Conservation (phyloP, 805 yeast genomes). For the Lipomyces yamanashiensis region DNA sequence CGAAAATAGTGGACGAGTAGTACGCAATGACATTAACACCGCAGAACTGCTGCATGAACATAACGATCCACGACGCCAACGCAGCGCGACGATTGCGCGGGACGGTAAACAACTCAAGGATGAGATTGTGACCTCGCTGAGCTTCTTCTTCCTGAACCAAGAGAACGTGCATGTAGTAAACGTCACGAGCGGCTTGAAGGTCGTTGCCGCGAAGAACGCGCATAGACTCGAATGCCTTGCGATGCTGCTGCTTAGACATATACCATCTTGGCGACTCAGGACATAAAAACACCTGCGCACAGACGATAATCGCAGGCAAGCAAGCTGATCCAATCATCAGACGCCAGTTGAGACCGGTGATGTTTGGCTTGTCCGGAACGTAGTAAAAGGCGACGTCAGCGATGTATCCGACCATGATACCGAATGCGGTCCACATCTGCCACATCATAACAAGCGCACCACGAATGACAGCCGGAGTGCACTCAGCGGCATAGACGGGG, state of each 20-base stretch:
- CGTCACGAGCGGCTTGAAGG: constrained; percentile 67
- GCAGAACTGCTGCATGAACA: constrained; percentile 91
- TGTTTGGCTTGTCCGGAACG: constrained; percentile 42
- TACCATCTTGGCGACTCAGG: constrained; percentile 78
- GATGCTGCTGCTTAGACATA: constrained; percentile 56
- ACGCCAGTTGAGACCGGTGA: constrained; percentile 54
- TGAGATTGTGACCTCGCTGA: constrained; percentile 46
- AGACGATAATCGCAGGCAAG: constrained; percentile 61
- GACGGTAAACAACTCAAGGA: constrained; percentile 57
- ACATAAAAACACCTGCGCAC: constrained; percentile 57
- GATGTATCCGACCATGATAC: constrained; percentile 69
- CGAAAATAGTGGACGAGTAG: constrained; percentile 78
- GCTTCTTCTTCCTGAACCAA: constrained; percentile 51
- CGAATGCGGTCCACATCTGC: constrained; percentile 78
- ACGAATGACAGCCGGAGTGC: constrained; percentile 60
- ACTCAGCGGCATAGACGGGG: constrained; percentile 69
- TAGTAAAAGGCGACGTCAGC: constrained; percentile 62
- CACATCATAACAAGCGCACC: constrained; percentile 73
- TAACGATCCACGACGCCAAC: constrained; percentile 76
- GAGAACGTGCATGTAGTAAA: constrained; percentile 61
- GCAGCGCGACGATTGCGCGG: constrained; percentile 86
- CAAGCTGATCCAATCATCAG: constrained; percentile 68
- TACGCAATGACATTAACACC: constrained; percentile 89
- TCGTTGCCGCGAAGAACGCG: constrained; percentile 52
- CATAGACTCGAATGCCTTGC: constrained; percentile 58